Conservation (phyloP, 768 basidiomycete genomes). For the Pleurotus salmoneostramineus region DNA sequence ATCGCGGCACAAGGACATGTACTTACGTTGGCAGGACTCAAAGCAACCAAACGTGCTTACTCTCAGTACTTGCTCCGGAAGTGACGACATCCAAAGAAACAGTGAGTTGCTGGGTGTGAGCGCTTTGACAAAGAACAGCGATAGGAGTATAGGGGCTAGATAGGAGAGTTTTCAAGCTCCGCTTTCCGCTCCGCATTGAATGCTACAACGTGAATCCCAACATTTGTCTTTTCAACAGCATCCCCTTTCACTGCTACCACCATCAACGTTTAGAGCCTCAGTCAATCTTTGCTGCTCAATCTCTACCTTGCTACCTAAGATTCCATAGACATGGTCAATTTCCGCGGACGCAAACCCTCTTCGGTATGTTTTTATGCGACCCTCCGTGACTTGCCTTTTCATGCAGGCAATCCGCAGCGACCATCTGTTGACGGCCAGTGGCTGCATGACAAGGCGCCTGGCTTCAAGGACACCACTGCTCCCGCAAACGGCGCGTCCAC, state of each 20-base stretch:
- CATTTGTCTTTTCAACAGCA: background rate
- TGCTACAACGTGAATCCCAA: no score
- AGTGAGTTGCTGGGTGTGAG: no score
- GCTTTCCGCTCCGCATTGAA: slow-evolving; percentile 1
- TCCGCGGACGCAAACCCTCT: background rate
- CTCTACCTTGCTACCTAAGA: background rate
- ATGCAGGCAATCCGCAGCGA: background rate
- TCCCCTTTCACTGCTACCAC: background rate
- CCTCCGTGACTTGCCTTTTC: background rate
- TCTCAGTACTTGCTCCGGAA: no score
- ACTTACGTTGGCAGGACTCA: background rate
- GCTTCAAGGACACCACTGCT: slow-evolving; percentile 24
- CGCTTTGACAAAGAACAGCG: no score
- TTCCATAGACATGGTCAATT: background rate
- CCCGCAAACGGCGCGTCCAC: slow-evolving; percentile 18
- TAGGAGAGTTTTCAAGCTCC: background rate
- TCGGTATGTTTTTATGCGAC: background rate
- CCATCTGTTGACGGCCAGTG: slow-evolving; percentile 55
- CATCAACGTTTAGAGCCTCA: background rate
- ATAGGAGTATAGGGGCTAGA: background rate
- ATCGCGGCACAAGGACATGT: background rate
- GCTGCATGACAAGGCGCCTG: slow-evolving; percentile 73
- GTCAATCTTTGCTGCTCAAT: background rate
- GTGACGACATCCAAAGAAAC: no score
- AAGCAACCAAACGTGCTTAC: no score